Evolutionary conservation across 202 grass and related monocot species (phyloP).

Genomic region (Elaeis oleifera): DNA sequence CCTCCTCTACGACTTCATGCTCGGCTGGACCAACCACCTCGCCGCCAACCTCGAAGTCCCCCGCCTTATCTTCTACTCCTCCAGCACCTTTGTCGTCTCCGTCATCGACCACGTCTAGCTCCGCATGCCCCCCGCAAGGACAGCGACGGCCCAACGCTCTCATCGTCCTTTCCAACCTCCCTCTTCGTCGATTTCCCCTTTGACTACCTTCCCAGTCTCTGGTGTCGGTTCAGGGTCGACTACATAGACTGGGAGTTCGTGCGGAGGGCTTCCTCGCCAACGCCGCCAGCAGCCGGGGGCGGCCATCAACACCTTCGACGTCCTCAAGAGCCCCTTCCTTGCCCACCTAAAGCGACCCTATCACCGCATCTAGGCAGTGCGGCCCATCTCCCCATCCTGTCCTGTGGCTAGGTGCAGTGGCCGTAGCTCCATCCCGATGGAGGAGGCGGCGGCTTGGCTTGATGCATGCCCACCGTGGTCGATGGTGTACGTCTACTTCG

Average conservation of each 20-base stretch:
- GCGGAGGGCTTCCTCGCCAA: too few relatives aligned
- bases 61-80: neutral
- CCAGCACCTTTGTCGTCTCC: neutral
- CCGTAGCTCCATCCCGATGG: conserved; percentile 5
- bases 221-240: too few relatives aligned
- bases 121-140: conserved; percentile 16
- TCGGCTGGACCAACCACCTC: neutral
- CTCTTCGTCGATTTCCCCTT: neutral
- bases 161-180: conserved; percentile 15
- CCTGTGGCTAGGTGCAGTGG: neutral
- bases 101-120: neutral
- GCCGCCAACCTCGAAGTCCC: neutral
- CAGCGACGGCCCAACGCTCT: neutral
- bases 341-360: conserved; percentile 17
- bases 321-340: conserved; percentile 29
- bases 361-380: conserved; percentile 34
- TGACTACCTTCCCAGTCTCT: too few relatives aligned
- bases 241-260: too few relatives aligned
- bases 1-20: neutral
- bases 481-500: conserved; percentile 68
- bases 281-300: too few relatives aligned
- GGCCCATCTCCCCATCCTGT: conserved; percentile 20
- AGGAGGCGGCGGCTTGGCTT: conserved; percentile 25
- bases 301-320: neutral
- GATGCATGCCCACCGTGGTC: conserved; percentile 19